These are phyloP conservation scores for Amphichorda felina DNA, from an alignment of 2,329 filamentous ascomycete genomes.

Conservation along the genomic window DNA sequence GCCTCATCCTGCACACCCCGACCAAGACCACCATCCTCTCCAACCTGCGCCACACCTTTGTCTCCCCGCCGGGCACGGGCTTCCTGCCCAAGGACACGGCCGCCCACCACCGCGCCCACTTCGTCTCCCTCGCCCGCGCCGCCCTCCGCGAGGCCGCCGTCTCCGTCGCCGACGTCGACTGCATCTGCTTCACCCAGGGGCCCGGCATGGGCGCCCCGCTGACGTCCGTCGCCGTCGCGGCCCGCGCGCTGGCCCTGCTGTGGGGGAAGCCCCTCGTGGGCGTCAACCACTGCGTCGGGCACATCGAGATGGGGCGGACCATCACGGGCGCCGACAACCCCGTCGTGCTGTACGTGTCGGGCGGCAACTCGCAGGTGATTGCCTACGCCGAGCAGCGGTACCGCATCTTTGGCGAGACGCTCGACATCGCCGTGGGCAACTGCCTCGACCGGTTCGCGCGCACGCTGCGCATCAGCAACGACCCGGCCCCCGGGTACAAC, in stretches of 20 bases:
- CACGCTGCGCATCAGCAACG: conserved; percentile 83
- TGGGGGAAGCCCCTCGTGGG: conserved; percentile 86
- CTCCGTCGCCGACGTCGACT: conserved; percentile 61
- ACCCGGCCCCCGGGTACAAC: conserved; percentile 94
- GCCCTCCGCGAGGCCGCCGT: conserved; percentile 59
- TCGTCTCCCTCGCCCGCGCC: conserved; percentile 67
- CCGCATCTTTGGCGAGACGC: conserved; percentile 93
- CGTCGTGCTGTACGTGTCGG: conserved; percentile 89
- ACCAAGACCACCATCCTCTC: conserved; percentile 58
- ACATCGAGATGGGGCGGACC: conserved; percentile 95
- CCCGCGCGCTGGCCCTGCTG: conserved; percentile 67
- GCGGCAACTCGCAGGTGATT: conserved; percentile 96
- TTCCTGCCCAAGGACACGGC: conserved; percentile 97
- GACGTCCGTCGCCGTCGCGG: conserved; percentile 74
- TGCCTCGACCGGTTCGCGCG: conserved; percentile 93
- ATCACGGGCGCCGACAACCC: conserved; percentile 88
- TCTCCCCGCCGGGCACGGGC: conserved; percentile 81
- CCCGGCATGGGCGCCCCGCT: conserved; percentile 95
- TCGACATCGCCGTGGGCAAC: conserved; percentile 96
- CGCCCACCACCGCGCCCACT: conserved; percentile 77
- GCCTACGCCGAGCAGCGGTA: conserved; percentile 92
- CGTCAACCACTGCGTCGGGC: conserved; percentile 96
- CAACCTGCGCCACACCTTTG: conserved; percentile 90
- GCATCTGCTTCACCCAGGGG: conserved; percentile 90
- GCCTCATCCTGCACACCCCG: conserved; percentile 70